Conservation (phyloP, 1,139 yeast species). For the Nakaseomyces bracarensis region DNA sequence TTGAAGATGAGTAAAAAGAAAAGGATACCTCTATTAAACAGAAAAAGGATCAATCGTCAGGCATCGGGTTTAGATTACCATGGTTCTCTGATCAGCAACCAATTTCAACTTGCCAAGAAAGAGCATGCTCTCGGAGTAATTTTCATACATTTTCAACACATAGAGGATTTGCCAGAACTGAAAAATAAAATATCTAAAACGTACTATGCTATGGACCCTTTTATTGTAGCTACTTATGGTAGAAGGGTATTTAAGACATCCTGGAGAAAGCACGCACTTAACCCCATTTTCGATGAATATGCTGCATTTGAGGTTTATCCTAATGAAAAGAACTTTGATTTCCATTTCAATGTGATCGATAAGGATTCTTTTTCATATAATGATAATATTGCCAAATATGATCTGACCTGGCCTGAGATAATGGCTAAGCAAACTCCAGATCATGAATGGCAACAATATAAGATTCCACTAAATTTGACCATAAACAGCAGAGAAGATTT, state of each 20-base stretch:
- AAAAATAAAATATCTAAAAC: conserved; percentile 57
- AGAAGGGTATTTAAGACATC: conserved; percentile 81
- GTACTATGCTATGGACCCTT: conserved; percentile 87
- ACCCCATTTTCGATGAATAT: conserved; percentile 76
- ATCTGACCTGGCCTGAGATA: conserved; percentile 46
- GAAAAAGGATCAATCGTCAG: conserved; percentile 9
- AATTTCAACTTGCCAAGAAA: conserved; percentile 25
- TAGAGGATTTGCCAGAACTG: conserved; percentile 63
- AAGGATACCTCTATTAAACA: conserved; percentile 6
- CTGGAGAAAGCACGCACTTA: conserved; percentile 73
- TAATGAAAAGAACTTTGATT: conserved; percentile 55
- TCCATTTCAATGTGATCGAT: conserved; percentile 70
- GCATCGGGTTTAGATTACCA: conserved; percentile 9
- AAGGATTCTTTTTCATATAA: conserved; percentile 76
- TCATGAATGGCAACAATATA: conserved; percentile 15
- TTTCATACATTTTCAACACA: conserved; percentile 66
- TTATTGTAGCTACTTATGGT: conserved; percentile 86
- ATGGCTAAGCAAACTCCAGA: conserved; percentile 24
- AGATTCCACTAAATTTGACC: conserved; percentile 34
- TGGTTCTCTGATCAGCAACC: conserved; percentile 10
- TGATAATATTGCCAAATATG: conserved; percentile 66
- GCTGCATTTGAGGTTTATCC: conserved; percentile 69
- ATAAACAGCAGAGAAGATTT: conserved; percentile 30
- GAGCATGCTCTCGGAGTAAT: conserved; percentile 49
- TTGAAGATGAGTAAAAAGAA: conserved; percentile 7